These are phyloP conservation scores for Evansstolkia leycettana DNA, from an alignment of 495 filamentous ascomycete species.

Conservation along the genomic window DNA sequence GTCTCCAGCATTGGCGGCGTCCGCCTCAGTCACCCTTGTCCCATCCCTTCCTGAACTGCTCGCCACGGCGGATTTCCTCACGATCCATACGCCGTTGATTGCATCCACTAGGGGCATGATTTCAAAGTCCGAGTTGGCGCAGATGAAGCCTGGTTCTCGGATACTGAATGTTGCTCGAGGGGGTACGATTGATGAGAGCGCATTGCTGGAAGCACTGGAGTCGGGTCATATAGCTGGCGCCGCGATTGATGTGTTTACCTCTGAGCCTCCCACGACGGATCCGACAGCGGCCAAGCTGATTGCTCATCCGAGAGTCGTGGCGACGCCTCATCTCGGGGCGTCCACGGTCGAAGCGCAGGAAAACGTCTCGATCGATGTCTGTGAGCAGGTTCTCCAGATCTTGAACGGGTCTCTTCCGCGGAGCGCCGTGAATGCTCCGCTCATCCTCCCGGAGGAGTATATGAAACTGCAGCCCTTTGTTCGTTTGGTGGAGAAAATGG, in stretches of 20 bases:
- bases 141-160: conserved; percentile 53
- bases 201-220: conserved; percentile 53
- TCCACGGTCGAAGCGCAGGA: conserved; percentile 68
- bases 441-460: conserved; percentile 64
- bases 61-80: conserved; percentile 53
- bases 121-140: conserved; percentile 42
- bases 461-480: conserved; percentile 59
- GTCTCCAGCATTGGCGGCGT: conserved; percentile 41
- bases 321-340: conserved; percentile 61
- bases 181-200: conserved; percentile 62
- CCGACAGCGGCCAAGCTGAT: conserved; percentile 42
- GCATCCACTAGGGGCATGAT: conserved; percentile 58
- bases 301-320: conserved; percentile 50
- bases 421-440: conserved; percentile 58
- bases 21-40: conserved; percentile 45
- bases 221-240: conserved; percentile 57
- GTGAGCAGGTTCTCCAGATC: conserved; percentile 58
- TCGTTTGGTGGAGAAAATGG: conserved; percentile 54
- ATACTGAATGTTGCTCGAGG: conserved; percentile 62
- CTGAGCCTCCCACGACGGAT: conserved; percentile 44
- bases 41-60: conserved; percentile 42
- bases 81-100: conserved; percentile 63
- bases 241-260: conserved; percentile 63
- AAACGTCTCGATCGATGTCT: conserved; percentile 63
- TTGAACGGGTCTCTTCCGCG: conserved; percentile 53